Percentiles rank a stretch among this genome's conserved stretches.
Conservation (phyloP, 257 asterid genomes). For the Sherardia arvensis region DNA sequence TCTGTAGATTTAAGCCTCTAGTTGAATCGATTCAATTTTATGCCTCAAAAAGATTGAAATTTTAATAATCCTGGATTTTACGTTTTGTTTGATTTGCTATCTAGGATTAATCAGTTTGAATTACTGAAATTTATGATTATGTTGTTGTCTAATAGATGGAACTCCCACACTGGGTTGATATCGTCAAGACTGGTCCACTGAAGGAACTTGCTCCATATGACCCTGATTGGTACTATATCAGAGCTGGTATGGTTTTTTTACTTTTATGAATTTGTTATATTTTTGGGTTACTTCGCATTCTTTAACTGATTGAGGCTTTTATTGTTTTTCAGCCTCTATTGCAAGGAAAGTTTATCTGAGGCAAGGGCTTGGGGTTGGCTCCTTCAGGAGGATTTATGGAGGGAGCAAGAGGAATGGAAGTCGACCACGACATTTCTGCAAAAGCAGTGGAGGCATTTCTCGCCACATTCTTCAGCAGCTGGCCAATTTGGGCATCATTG, state of each 20-base stretch:
- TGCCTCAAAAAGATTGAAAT: background rate
- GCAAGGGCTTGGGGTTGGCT: slow-evolving; percentile 83
- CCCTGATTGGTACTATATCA: slow-evolving; percentile 87
- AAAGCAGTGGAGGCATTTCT: slow-evolving; percentile 58
- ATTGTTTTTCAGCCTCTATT: slow-evolving; percentile 55
- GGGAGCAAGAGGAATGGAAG: slow-evolving; percentile 83
- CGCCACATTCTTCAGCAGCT: slow-evolving; percentile 64
- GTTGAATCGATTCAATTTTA: too few species aligned
- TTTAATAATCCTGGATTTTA: background rate
- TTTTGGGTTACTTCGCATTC: background rate
- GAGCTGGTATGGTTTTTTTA: slow-evolving; percentile 51
- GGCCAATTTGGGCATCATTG: slow-evolving; percentile 47
- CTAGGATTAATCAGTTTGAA: too few species aligned
- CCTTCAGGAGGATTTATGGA: slow-evolving; percentile 70
- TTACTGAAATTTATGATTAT: background rate
- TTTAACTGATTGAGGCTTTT: background rate
- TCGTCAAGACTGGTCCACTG: slow-evolving; percentile 77
- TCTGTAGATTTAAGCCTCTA: background rate
- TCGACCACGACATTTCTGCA: slow-evolving; percentile 56
- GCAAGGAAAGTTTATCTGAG: slow-evolving; percentile 72
- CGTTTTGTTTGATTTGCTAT: background rate
- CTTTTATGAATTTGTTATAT: background rate
- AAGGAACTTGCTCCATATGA: slow-evolving; percentile 92
- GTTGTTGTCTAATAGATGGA: slow-evolving; percentile 38
- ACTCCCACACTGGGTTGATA: slow-evolving; percentile 87